Conservation (phyloP, 2,329 filamentous ascomycete species). For the Colletotrichum costaricense region DNA sequence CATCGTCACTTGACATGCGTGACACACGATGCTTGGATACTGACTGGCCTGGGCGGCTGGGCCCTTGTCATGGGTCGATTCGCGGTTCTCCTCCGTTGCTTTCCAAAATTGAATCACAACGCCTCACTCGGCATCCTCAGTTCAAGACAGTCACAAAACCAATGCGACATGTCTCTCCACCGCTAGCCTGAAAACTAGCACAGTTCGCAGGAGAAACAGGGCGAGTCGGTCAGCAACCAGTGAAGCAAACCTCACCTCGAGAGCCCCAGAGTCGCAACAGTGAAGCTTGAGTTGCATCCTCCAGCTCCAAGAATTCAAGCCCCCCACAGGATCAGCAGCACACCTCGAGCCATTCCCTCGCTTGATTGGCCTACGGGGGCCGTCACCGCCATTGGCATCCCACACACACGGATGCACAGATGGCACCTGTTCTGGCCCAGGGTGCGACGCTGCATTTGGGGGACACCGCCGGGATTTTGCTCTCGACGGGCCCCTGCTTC, state of each 20-base stretch:
- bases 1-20: slow-evolving; percentile 19
- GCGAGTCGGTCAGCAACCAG: background rate
- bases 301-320: background rate
- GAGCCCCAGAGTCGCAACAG: background rate
- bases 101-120: background rate
- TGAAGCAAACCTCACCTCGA: too few species aligned
- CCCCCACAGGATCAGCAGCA: slow-evolving; percentile 1
- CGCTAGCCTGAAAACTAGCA: background rate
- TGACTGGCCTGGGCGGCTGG: background rate
- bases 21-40: background rate
- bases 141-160: background rate
- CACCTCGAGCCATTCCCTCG: background rate
- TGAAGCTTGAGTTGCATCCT: background rate
- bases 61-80: slow-evolving; percentile 14
- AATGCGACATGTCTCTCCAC: background rate
- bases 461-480: slow-evolving; percentile 14
- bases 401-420: slow-evolving; percentile 14
- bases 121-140: background rate
- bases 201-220: background rate
- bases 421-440: slow-evolving; percentile 6
- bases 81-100: background rate
- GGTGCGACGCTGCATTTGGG: slow-evolving; percentile 29
- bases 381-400: slow-evolving; percentile 15
- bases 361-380: background rate
- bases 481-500: background rate